Base-by-base conservation (phyloP, 2,329 filamentous ascomycete species). In the Clathrospora elynae region DNA sequence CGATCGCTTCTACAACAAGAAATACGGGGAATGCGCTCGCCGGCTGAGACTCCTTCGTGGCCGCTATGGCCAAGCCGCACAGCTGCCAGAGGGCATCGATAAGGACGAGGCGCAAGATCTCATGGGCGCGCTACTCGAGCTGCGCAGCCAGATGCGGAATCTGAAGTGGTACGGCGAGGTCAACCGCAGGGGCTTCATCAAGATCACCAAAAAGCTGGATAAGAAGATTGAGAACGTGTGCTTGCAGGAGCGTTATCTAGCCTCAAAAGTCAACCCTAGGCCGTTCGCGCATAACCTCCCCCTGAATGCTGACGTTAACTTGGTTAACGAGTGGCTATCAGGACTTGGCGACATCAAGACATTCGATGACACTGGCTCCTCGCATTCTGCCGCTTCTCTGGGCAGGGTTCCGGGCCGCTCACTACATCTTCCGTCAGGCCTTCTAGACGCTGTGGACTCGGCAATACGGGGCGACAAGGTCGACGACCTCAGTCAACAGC, bases 131-230 rank as follows among this genome's bases (percentile, higher is more conserved):
- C 76, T 99, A 35, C 80, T 97, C 20, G 93, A 99, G 71, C 78
- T 97, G 47, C 83, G 93, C 43, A 86, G 85, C 37, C 88, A 95
- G 66, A 74, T 97, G 55, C 82, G 93, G 46, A 97, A 97, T 62
- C 77, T 99, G 37, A 88, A 95, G 70, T 97, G 91, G 91, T 99
- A 97, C 67, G 92, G 91, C 35, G 92, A 97, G 73, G 92, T 97
- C 62, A 99, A 99, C 70, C 83, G 91, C 37, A 81, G 89, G 53
- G 93, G 93, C 2, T 99, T 99, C 64, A 83, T 95, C 69, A 99
- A 99, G 75, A 99, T 99, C 70, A 96, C 93, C 36, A 99, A 99
- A 77, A 99, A 99, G 73, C 77, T 96, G 31, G 93, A 99, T 73
- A 99, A 99, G 75, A 96, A 95, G 74, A 82, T 96, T 2, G 80